A percentile compares a stretch with the other conserved stretches of the same genome.
These are phyloP conservation scores for Cercospora canescens DNA, from an alignment of 2,329 filamentous ascomycete genomes.

Conservation along the genomic window DNA sequence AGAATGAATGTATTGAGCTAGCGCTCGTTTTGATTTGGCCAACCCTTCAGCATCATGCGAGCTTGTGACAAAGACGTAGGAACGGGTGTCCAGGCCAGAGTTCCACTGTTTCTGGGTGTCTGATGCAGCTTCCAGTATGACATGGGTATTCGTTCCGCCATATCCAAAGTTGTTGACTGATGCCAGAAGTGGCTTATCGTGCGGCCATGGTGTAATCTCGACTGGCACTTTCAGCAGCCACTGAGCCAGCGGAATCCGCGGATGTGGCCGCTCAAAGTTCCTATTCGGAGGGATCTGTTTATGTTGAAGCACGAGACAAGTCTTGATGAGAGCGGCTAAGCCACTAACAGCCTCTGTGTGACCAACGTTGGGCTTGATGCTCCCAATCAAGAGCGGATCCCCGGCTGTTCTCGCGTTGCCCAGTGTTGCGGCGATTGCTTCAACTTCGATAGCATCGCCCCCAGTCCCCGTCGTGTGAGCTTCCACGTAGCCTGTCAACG, in stretches of 20 bases:
- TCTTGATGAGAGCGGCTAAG: constrained; percentile 22
- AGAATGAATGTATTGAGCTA: too few relatives aligned
- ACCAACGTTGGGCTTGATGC: constrained; percentile 29
- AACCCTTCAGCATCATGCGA: too few relatives aligned
- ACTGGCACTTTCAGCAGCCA: too few relatives aligned
- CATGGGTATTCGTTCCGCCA: too few relatives aligned
- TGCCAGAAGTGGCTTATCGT: background rate
- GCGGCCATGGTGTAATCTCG: constrained; percentile 5
- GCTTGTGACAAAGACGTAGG: too few relatives aligned
- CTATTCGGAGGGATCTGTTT: constrained; percentile 28
- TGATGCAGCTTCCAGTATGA: too few relatives aligned
- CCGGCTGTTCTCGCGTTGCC: constrained; percentile 1
- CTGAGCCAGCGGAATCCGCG: constrained; percentile 28
- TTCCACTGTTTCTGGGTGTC: too few relatives aligned
- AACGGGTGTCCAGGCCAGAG: too few relatives aligned
- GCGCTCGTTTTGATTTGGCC: too few relatives aligned
- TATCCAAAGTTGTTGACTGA: background rate
- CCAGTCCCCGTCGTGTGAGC: constrained; percentile 22
- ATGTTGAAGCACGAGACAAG: constrained; percentile 27
- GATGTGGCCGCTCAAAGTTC: constrained; percentile 28
- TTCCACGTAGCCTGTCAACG: constrained; percentile 21
- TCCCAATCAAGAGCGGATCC: constrained; percentile 21
- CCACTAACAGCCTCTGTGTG: constrained; percentile 21
- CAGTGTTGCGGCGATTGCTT: constrained; percentile 19
- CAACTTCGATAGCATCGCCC: constrained; percentile 27